Base-by-base conservation (phyloP, 73 alveolate genomes). In the Symbiodinium pilosum region DNA sequence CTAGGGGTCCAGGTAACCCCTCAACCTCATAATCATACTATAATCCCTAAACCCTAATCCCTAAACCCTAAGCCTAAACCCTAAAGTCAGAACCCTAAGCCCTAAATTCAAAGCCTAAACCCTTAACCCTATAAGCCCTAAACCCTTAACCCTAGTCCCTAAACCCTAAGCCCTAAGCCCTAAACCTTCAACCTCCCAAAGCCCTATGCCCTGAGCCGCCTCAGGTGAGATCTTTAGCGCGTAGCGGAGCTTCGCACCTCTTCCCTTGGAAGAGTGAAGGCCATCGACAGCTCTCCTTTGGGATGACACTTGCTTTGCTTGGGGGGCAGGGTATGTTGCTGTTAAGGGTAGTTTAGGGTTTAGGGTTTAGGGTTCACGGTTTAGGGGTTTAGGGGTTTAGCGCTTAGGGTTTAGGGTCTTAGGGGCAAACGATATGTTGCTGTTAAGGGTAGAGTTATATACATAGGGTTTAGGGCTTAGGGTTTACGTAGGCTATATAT, bases 171-270 rank as follows among this genome's bases (percentile, higher is more conserved):
- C 75, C 75, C 38, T 56, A 56, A 56, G 26, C 75, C 75, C 75
- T 56, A 4, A 56, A 56, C 38, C 75, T 3, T 56, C 16, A 56
- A 56, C 75, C 75, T n/a, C n/a, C 75, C 26, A 56, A 56, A 56
- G 34, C 75, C 75, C 26, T 1, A 64, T 2, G 14, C 77, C 41
- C 36, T 0, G 11, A 2, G 12, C 40, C 3, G 12, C 9, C 59
- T 26, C 38, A 64, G 77, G 77, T 64, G 36, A 18, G 36, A 7
- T 24, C 77, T 21, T 43, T 34, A 32, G 75, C 87, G 77, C 86
- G 77, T 11, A 59, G 87, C 43, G 95, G 95, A 7, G 95, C 95
- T 47, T 59, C 43, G 44, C 95, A 88, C 47, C 43, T 88, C 43
- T 59, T 41, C 38, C 87, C 75, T 51, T 59, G 95, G 95, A 64